These are phyloP conservation scores for Colletotrichum sp. DNA, from an alignment of 2,329 filamentous ascomycete species.

Conservation along the genomic window DNA sequence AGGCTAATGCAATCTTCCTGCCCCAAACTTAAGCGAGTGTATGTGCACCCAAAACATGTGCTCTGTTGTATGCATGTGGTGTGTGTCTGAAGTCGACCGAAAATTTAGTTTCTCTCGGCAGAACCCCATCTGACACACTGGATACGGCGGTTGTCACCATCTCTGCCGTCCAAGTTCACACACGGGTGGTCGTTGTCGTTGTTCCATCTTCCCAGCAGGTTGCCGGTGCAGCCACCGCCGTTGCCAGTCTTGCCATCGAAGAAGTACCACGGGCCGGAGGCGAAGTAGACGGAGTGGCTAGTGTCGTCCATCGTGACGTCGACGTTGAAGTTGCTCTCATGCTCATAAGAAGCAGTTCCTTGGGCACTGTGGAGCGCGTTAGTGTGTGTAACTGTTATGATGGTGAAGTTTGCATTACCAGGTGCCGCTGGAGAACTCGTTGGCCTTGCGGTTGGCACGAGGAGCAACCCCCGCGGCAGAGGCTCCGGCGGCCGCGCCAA, in stretches of 20 bases:
- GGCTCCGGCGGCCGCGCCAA: neutral
- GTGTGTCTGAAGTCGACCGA: neutral
- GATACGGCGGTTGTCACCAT: neutral
- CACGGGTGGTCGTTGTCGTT: neutral
- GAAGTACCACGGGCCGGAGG: conserved; percentile 1
- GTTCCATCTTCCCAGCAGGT: neutral
- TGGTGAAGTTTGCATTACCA: neutral
- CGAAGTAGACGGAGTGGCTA: conserved; percentile 8
- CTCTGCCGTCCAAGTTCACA: neutral
- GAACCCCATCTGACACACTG: neutral
- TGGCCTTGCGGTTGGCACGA: neutral
- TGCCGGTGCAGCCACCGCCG: neutral
- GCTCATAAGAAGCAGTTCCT: neutral
- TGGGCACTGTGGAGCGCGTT: neutral
- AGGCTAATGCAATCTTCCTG: neutral
- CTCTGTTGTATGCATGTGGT: neutral
- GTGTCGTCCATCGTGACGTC: conserved; percentile 6
- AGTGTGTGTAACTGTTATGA: neutral
- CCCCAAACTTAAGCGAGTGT: neutral
- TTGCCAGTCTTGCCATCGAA: neutral
- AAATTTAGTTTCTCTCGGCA: neutral
- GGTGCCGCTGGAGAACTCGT: neutral
- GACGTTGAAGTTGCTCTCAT: conserved; percentile 6
- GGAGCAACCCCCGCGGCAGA: neutral
- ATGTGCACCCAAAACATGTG: neutral